Base-by-base conservation (phyloP, 768 basidiomycete genomes). In the Tephrocybe sp. region DNA sequence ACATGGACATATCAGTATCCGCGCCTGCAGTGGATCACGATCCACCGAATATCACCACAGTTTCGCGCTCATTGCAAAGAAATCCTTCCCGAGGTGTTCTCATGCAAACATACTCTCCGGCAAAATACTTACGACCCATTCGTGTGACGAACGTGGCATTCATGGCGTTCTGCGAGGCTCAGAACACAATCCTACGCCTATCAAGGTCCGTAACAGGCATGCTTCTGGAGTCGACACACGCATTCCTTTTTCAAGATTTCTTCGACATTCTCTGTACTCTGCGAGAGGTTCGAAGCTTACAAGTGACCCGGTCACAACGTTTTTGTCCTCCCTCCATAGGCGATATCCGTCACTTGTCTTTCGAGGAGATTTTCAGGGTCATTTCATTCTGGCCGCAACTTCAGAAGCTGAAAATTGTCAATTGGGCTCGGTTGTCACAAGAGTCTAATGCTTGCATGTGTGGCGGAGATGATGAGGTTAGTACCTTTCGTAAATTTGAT, bases 361-460 rank as follows among this genome's bases (percentile, higher is more conserved):
- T 49, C 15, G 38, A 30, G 16, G 44, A 49, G 13, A 53, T 46
- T 31, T 5, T 45, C 23, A 45, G 27, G 18, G 27, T 49, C n/a
- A 40, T 54, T 13, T 25, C 42, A 31, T 5, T 25, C 11, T 53
- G 55, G 37, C 41, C 41, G n/a, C 16, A 39, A 29, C 50, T 56
- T 22, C 49, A 18, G 11, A 24, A 24, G 13, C 5, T 49, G 16
- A 31, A 15, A 16, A 41, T 53, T 18, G 8, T n/a, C 1, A 36
- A 40, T 25, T 52, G 47, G 34, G 42, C n/a, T n/a, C n/a, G 40
- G n/a, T 5, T 13, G 11, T 34, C 42, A n/a, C 22, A 34, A 16
- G 15, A 15, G 6, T 33, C 12, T 5, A 9, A n/a, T n/a, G n/a
- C n/a, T n/a, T n/a, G n/a, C n/a, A n/a, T n/a, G n/a, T n/a, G n/a